A percentile compares a stretch with the other conserved stretches of the same genome.
Conservation (phyloP, 1,139 yeast genomes). For the Candida frijolesensis region DNA sequence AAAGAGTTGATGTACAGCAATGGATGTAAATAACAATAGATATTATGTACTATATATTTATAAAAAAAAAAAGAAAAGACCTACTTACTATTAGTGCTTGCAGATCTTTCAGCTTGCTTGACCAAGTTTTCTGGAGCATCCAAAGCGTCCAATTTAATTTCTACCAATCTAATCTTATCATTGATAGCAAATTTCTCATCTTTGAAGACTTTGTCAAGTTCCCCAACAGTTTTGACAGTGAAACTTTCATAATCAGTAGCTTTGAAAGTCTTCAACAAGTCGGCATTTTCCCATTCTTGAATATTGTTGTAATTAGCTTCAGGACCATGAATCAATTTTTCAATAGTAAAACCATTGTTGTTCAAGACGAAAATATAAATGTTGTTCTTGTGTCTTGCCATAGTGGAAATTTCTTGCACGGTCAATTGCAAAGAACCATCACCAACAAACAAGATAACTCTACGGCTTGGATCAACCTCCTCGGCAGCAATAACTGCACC, state of each 20-base stretch:
- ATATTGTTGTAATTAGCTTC: constrained; percentile 76
- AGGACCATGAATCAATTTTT: constrained; percentile 83
- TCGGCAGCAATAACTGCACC: constrained; percentile 88
- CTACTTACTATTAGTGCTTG: constrained; percentile 60
- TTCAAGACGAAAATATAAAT: constrained; percentile 83
- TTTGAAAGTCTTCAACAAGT: constrained; percentile 69
- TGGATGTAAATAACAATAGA: too few species aligned
- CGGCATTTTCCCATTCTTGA: constrained; percentile 80
- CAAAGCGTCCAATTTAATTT: constrained; percentile 76
- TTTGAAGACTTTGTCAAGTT: constrained; percentile 59
- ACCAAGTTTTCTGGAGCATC: constrained; percentile 78
- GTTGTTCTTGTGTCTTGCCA: constrained; percentile 76
- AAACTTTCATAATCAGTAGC: constrained; percentile 60
- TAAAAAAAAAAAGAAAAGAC: background rate
- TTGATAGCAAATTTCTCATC: constrained; percentile 58
- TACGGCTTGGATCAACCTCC: constrained; percentile 66
- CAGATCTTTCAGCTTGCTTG: constrained; percentile 72
- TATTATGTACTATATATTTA: too few species aligned
- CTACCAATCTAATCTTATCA: constrained; percentile 73
- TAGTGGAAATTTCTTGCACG: constrained; percentile 83
- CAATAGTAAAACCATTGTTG: constrained; percentile 88
- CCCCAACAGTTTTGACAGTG: constrained; percentile 65
- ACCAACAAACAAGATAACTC: constrained; percentile 84
- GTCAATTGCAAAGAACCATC: constrained; percentile 90
- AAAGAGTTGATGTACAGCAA: too few species aligned